These are phyloP conservation scores for Citrullus mucosospermus DNA, from an alignment of 306 rosid species.

Conservation along the genomic window DNA sequence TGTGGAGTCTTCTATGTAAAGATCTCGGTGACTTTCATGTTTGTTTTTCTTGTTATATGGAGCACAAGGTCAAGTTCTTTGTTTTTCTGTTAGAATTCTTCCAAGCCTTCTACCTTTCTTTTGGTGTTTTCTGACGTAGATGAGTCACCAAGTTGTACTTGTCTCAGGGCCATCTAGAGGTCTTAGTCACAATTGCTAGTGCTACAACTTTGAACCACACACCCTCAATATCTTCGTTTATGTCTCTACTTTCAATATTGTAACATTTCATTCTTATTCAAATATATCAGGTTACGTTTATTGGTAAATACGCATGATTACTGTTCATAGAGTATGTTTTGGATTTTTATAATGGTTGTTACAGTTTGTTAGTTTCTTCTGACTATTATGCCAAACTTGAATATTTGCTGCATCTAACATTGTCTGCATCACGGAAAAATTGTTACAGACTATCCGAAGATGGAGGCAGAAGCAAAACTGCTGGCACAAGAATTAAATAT, in stretches of 20 bases:
- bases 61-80: neutral
- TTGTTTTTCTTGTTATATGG: neutral
- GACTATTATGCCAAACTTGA: neutral
- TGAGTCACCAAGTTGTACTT: neutral
- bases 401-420: neutral
- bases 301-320: neutral
- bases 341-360: neutral
- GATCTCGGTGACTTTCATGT: neutral
- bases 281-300: neutral
- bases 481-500: slow-evolving; percentile 64
- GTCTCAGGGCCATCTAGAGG: neutral
- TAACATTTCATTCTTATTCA: neutral
- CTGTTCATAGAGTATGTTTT: neutral
- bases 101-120: neutral
- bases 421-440: neutral
- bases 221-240: neutral
- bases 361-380: neutral
- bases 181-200: neutral
- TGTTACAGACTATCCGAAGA: slow-evolving; percentile 73
- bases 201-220: neutral
- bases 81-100: neutral
- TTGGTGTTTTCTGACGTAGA: neutral
- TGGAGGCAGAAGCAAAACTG: slow-evolving; percentile 73
- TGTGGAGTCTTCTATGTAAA: neutral
- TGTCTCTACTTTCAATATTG: neutral